Conservation (phyloP, 495 filamentous ascomycete species). For the Xylaria castorea region DNA sequence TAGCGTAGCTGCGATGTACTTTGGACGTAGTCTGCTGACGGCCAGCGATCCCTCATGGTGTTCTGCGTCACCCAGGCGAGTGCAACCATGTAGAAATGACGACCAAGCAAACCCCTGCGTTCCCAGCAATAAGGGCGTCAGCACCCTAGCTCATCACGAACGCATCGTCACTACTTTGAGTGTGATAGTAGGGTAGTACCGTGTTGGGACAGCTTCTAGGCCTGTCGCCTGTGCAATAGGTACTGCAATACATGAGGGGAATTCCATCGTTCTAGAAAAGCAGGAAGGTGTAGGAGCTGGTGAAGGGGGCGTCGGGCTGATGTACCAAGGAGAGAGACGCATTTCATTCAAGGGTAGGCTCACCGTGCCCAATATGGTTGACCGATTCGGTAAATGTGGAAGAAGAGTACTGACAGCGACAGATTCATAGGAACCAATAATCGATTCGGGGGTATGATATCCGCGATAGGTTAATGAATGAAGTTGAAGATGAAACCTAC, state of each 20-base stretch:
- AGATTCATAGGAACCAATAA: not conserved
- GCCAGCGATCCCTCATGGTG: not conserved
- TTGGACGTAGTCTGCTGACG: constrained; percentile 12
- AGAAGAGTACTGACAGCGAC: not conserved
- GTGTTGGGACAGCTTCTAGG: not conserved
- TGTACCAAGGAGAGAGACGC: not conserved
- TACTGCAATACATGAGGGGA: not conserved
- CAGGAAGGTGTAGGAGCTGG: not conserved
- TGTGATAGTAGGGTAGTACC: constrained; percentile 12
- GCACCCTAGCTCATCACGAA: constrained; percentile 14
- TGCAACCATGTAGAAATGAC: constrained; percentile 15
- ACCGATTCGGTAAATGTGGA: not conserved
- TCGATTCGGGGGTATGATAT: not conserved
- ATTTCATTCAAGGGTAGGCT: not conserved
- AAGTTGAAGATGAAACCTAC: constrained; percentile 1
- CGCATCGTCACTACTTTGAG: not conserved
- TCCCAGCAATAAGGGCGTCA: constrained; percentile 9
- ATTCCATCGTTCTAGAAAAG: constrained; percentile 6
- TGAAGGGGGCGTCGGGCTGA: not conserved
- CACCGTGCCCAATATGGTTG: not conserved
- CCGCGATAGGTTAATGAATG: not conserved
- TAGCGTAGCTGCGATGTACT: constrained; percentile 18
- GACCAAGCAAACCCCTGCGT: constrained; percentile 10
- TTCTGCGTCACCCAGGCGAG: constrained; percentile 20
- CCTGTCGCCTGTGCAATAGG: not conserved